Evolutionary conservation across 1,284 basidiomycete genomes (phyloP), one percentile per base, ranked within the genome.

Genomic region (Kalmanozyma brasiliensis): DNA sequence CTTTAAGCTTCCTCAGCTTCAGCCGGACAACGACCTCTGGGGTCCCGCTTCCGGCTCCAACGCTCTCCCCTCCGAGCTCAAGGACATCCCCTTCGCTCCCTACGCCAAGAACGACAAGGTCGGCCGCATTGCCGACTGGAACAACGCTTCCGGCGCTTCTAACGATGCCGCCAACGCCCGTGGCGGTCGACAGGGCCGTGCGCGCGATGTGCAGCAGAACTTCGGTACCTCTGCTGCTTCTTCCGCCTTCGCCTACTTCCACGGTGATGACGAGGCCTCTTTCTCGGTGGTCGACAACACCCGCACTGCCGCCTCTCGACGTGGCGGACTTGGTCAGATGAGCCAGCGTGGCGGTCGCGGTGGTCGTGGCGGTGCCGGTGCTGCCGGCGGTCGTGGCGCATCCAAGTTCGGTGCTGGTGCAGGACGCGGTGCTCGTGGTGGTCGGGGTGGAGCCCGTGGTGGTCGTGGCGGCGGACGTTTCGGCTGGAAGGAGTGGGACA

Each of bases 101-200:
- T 98, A 93, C 86, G 93, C 93, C 84, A 98, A 98, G 88, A 90
- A 92, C 53, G 95, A 98, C 87, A 98, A 97, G 84, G 89, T 98
- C 63, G 93, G 93, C 55, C 91, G 94, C 62, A 93, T 98, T 81
- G 95, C 95, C 58, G 95, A 98, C 86, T 98, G 95, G 94, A 95
- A 84, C 77, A 90, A 53, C 88, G 89, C 52, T 85, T 80, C 82
- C 57, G 77, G 69, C n/a, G 78, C 80, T 20, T 80, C 84, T 51
- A 84, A 76, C 35, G 90, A 90, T 63, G 63, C 56, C 35, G 49
- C 36, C 34, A 65, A 59, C 46, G 62, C 52, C 19, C 58, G 68
- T 20, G 74, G 72, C 19, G 68, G 64, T 37, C 68, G 72, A 44
- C 52, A 65, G 45, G 67, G 67, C 42, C 70, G 70, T 47, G 69